Conservation (phyloP, 139 green algal species). For the Desmodesmus armatus region DNA sequence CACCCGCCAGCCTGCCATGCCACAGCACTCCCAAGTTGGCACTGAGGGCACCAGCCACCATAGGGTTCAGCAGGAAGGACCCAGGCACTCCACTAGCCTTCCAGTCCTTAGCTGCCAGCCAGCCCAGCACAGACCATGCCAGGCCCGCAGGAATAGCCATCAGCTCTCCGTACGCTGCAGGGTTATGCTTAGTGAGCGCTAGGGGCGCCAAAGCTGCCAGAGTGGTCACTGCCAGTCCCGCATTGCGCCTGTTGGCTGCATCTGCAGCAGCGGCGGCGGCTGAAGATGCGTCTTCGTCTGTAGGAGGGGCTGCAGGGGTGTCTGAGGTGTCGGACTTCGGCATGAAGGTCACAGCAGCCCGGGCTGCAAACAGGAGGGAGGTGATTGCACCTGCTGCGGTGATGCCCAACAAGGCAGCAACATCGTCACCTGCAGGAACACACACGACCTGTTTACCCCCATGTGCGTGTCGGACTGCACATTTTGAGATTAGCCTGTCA, state of each 20-base stretch:
- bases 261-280: not conserved
- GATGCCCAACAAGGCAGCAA: not conserved
- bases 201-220: not conserved
- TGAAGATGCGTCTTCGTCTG: too few relatives aligned
- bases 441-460: not conserved
- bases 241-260: not conserved
- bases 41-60: not conserved
- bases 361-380: constrained; percentile 4
- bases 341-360: not conserved
- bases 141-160: not conserved
- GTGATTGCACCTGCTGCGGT: not conserved
- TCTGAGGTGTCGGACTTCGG: not conserved
- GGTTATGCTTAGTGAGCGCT: not conserved
- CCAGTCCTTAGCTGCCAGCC: not conserved
- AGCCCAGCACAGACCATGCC: constrained; percentile 4
- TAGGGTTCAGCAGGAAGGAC: not conserved
- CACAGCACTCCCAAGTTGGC: not conserved
- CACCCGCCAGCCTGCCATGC: not conserved
- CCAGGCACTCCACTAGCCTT: too few relatives aligned
- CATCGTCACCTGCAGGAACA: not conserved
- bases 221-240: not conserved
- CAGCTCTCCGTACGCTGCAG: not conserved
- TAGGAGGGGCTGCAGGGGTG: not conserved
- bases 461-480: too few relatives aligned
- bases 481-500: too few relatives aligned